Evolutionary conservation across 2,329 filamentous ascomycete species (phyloP).

Genomic region (Cadophora sp.): DNA sequence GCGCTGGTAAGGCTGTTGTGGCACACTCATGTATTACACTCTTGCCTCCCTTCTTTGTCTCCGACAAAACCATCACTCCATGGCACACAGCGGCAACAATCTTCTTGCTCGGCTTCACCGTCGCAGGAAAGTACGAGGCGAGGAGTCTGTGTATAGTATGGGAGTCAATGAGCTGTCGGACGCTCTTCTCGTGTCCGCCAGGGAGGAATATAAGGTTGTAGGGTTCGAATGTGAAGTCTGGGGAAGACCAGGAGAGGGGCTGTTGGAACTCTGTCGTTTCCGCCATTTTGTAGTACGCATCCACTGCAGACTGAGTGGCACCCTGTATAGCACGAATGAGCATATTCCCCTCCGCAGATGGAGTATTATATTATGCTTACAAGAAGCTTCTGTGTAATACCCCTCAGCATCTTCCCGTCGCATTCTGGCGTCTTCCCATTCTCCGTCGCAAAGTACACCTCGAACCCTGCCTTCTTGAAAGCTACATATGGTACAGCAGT

Average conservation of each 20-base stretch:
- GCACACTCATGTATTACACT: conserved; percentile 55
- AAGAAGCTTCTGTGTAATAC: conserved; percentile 56
- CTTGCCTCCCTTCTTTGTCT: conserved; percentile 51
- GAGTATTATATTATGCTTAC: conserved; percentile 44
- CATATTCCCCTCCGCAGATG: not conserved
- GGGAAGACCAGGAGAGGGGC: conserved; percentile 54
- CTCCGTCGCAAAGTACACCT: conserved; percentile 58
- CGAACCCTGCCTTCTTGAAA: conserved; percentile 56
- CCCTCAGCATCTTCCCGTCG: conserved; percentile 57
- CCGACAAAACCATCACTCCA: conserved; percentile 58
- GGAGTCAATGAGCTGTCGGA: conserved; percentile 59
- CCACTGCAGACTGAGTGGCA: conserved; percentile 51
- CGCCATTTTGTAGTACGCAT: conserved; percentile 53
- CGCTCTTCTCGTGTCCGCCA: conserved; percentile 60
- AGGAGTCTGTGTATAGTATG: conserved; percentile 52
- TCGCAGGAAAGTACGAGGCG: conserved; percentile 55
- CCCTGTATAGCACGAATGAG: conserved; percentile 63
- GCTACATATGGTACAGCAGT: conserved; percentile 56
- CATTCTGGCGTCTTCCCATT: conserved; percentile 54
- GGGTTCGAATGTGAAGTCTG: conserved; percentile 52
- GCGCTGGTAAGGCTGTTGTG: conserved; percentile 57
- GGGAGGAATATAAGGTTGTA: conserved; percentile 59
- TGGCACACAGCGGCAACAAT: conserved; percentile 58
- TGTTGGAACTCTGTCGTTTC: conserved; percentile 50
- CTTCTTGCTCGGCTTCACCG: conserved; percentile 53